Percentiles rank a stretch among this genome's conserved stretches.
phyloP scores from a whole-genome alignment of 2,329 filamentous ascomycete genomes.

The Beauveria sp. region DNA sequence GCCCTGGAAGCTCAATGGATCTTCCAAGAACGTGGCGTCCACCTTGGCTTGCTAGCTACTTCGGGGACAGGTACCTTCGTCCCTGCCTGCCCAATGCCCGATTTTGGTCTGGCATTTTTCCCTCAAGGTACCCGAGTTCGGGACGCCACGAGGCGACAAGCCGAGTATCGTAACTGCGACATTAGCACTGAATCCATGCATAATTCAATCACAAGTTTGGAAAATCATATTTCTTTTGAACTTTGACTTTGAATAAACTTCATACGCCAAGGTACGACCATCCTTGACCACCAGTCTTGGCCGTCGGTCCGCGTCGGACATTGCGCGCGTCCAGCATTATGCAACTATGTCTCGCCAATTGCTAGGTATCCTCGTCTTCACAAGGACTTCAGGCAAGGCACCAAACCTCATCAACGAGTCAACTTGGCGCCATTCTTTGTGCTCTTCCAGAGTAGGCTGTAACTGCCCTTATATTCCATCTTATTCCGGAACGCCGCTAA shows the following conservation, averaged over 20 bases:
- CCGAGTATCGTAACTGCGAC: neutral
- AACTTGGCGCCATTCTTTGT: constrained; percentile 1
- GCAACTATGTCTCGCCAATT: neutral
- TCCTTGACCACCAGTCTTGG: too few species aligned
- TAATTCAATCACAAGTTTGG: neutral
- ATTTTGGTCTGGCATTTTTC: neutral
- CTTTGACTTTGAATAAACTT: too few species aligned
- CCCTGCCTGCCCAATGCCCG: neutral
- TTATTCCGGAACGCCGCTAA: constrained; percentile 34
- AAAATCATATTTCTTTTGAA: too few species aligned
- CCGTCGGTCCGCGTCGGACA: too few species aligned
- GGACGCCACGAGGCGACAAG: neutral
- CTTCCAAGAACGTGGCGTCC: neutral
- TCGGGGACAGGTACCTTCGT: neutral
- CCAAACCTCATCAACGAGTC: neutral
- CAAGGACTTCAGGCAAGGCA: neutral
- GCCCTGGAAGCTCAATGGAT: neutral
- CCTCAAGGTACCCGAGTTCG: constrained; percentile 3
- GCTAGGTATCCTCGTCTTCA: neutral
- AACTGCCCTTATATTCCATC: constrained; percentile 29
- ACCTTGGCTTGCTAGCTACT: neutral
- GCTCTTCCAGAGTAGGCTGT: constrained; percentile 28
- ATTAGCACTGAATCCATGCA: neutral
- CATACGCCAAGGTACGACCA: too few species aligned
- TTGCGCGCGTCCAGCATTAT: too few species aligned